Conservation (phyloP, 768 basidiomycete species). For the Leccinum incarnatum region DNA sequence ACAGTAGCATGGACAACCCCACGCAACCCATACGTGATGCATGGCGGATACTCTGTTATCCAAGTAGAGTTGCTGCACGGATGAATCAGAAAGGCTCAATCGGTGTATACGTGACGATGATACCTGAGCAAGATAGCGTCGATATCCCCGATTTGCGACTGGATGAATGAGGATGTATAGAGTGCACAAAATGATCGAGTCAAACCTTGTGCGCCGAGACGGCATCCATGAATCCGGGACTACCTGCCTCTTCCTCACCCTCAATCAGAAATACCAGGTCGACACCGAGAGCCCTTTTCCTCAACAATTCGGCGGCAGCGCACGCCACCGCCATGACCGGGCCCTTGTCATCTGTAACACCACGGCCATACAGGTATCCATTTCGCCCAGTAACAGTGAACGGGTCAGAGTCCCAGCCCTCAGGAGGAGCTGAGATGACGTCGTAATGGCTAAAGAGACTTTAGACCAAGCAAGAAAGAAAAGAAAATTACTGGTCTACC, state of each 20-base stretch:
- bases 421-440: slow-evolving; percentile 77
- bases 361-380: slow-evolving; percentile 87
- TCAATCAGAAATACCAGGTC: slow-evolving; percentile 92
- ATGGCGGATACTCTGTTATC: slow-evolving; percentile 90
- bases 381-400: slow-evolving; percentile 80
- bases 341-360: slow-evolving; percentile 94
- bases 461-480: neutral
- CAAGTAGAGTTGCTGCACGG: slow-evolving; percentile 86
- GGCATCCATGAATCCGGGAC: slow-evolving; percentile 77
- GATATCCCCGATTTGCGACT: slow-evolving; percentile 81
- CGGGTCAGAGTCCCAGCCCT: slow-evolving; percentile 82
- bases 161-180: slow-evolving; percentile 5
- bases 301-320: slow-evolving; percentile 80
- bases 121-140: slow-evolving; percentile 90
- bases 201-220: slow-evolving; percentile 72
- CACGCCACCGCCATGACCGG: slow-evolving; percentile 90
- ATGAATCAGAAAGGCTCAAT: neutral
- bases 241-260: slow-evolving; percentile 97
- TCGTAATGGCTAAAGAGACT: slow-evolving; percentile 77
- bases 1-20: slow-evolving; percentile 90
- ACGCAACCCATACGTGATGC: slow-evolving; percentile 91
- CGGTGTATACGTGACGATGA: slow-evolving; percentile 1
- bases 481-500: slow-evolving; percentile 40
- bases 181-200: neutral
- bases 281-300: slow-evolving; percentile 68